A percentile compares a stretch with the other conserved stretches of the same genome.
Conservation (phyloP, 345 rosid species). For the Brassica nigra region DNA sequence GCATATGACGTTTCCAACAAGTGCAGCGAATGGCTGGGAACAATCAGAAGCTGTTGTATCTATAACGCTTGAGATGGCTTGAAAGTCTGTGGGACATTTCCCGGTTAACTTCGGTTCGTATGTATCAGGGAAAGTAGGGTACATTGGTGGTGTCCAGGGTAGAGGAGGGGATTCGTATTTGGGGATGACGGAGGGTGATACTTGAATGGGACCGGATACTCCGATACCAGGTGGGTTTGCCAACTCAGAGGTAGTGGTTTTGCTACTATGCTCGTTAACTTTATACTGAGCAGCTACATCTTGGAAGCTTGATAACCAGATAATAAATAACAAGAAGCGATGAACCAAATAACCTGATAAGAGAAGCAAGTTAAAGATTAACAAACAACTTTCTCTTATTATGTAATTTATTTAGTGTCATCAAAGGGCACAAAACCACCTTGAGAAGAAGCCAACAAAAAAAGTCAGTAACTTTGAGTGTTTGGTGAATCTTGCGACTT, state of each 20-base stretch:
- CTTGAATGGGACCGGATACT: slow-evolving; percentile 82
- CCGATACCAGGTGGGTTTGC: slow-evolving; percentile 72
- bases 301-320: slow-evolving; percentile 71
- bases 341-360: slow-evolving; percentile 63
- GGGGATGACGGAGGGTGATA: slow-evolving; percentile 86
- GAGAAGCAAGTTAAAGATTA: slow-evolving; percentile 23
- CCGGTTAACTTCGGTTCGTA: slow-evolving; percentile 87
- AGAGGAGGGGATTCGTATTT: slow-evolving; percentile 56
- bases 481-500: not conserved
- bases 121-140: slow-evolving; percentile 69
- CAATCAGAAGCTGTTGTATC: slow-evolving; percentile 86
- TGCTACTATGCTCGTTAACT: slow-evolving; percentile 47
- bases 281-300: slow-evolving; percentile 54
- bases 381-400: too few species aligned
- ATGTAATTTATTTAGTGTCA: slow-evolving; percentile 49
- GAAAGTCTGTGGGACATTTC: slow-evolving; percentile 83
- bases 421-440: slow-evolving; percentile 28
- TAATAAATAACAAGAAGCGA: slow-evolving; percentile 55
- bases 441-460: slow-evolving; percentile 12
- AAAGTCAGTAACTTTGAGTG: slow-evolving; percentile 17
- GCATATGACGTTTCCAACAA: slow-evolving; percentile 91
- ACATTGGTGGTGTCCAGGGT: slow-evolving; percentile 73
- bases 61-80: slow-evolving; percentile 60
- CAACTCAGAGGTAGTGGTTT: slow-evolving; percentile 54
- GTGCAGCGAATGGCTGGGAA: slow-evolving; percentile 68